These are phyloP conservation scores for Lentinula lateritia DNA, from an alignment of 768 basidiomycete species.

Conservation along the genomic window DNA sequence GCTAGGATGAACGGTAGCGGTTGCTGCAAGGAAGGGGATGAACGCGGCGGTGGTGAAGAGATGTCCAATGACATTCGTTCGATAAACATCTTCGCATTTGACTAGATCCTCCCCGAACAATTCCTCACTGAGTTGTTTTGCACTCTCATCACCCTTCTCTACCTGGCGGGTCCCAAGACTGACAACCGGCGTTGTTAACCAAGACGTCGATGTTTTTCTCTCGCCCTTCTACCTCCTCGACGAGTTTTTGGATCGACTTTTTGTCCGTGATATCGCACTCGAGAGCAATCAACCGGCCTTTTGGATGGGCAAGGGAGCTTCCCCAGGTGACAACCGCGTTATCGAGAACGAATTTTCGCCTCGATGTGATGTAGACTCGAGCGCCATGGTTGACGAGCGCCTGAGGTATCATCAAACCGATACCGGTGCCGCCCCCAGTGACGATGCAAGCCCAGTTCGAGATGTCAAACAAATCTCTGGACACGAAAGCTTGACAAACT, in stretches of 20 bases:
- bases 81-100: slow-evolving; percentile 25
- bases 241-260: not conserved
- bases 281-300: not conserved
- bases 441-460: not conserved
- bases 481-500: too few relatives aligned
- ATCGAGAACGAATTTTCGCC: slow-evolving; percentile 26
- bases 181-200: not conserved
- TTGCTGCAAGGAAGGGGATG: slow-evolving; percentile 33
- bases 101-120: slow-evolving; percentile 4
- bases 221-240: not conserved
- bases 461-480: not conserved
- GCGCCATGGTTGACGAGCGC: slow-evolving; percentile 37
- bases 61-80: slow-evolving; percentile 28
- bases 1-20: not conserved
- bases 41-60: slow-evolving; percentile 40
- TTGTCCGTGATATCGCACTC: not conserved
- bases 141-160: slow-evolving; percentile 2
- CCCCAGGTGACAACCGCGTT: not conserved
- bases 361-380: slow-evolving; percentile 32
- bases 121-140: not conserved
- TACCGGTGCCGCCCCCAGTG: slow-evolving; percentile 7
- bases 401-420: slow-evolving; percentile 37
- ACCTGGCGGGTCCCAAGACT: not conserved
- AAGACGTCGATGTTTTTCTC: slow-evolving; percentile 1
- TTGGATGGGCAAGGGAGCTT: not conserved